A percentile compares a stretch with the other conserved stretches of the same genome.
These are phyloP conservation scores for Chenopodium formosanum DNA, from an alignment of 148 eudicot species.

Conservation along the genomic window DNA sequence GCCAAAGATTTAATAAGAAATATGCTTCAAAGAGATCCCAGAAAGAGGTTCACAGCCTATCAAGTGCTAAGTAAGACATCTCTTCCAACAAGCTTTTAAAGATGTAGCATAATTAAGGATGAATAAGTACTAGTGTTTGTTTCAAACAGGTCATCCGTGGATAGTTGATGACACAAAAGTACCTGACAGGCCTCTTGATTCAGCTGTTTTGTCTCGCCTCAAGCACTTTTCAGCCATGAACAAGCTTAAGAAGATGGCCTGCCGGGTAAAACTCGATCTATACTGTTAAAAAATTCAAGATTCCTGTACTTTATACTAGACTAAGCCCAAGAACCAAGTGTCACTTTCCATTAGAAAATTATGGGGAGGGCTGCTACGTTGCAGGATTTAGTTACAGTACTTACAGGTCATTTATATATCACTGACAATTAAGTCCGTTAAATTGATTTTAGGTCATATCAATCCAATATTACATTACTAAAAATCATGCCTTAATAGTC, in stretches of 20 bases:
- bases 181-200: slow-evolving; percentile 75
- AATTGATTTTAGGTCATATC: neutral
- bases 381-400: neutral
- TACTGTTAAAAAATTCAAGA: slow-evolving; percentile 1
- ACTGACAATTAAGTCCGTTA: neutral
- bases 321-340: neutral
- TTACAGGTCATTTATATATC: neutral
- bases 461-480: no score
- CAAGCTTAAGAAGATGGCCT: slow-evolving; percentile 87
- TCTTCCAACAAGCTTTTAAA: neutral
- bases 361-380: neutral
- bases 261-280: slow-evolving; percentile 46
- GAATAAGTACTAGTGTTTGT: neutral
- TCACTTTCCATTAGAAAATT: neutral
- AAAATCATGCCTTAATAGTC: no score
- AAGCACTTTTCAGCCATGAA: slow-evolving; percentile 81
- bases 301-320: neutral
- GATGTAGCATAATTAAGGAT: neutral
- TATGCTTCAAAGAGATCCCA: slow-evolving; percentile 65
- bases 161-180: slow-evolving; percentile 65
- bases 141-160: slow-evolving; percentile 76
- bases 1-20: slow-evolving; percentile 63
- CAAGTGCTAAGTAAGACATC: slow-evolving; percentile 58
- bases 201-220: slow-evolving; percentile 67
- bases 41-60: slow-evolving; percentile 55